Evolutionary conservation across 2,329 filamentous ascomycete species (phyloP).

Genomic region (Colletotrichum trifolii): DNA sequence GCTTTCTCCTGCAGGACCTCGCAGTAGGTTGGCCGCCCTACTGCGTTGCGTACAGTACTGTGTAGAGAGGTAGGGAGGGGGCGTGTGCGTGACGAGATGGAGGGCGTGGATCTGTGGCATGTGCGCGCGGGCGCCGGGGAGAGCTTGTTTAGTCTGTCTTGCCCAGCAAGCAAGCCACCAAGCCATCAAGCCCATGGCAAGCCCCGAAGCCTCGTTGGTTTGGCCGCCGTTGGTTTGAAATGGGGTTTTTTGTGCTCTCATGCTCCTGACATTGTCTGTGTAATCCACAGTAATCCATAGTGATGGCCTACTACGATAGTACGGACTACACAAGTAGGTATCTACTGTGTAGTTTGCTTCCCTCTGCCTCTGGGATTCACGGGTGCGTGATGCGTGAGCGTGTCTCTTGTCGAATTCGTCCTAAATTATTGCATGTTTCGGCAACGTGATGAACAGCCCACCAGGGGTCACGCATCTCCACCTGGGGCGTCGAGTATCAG

Average conservation of each 20-base stretch:
- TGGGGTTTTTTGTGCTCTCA: conserved; percentile 2
- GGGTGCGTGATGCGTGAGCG: too few species aligned
- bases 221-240: conserved; percentile 28
- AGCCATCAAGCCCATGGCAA: conserved; percentile 11
- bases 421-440: conserved; percentile 30
- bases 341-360: conserved; percentile 4
- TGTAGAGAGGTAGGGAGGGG: background rate
- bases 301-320: too few species aligned
- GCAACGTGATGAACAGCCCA: conserved; percentile 16
- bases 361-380: background rate
- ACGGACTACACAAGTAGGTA: too few species aligned
- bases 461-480: conserved; percentile 14
- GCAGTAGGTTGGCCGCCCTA: too few species aligned
- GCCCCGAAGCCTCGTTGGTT: conserved; percentile 29
- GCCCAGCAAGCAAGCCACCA: conserved; percentile 21
- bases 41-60: too few species aligned
- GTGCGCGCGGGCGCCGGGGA: conserved; percentile 13
- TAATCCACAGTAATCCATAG: too few species aligned
- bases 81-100: conserved; percentile 7
- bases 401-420: background rate
- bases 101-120: background rate
- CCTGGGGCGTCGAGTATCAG: background rate
- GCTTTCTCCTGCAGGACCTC: background rate
- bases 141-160: conserved; percentile 26
- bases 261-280: background rate